Evolutionary conservation across 2,329 filamentous ascomycete genomes (phyloP).

Genomic region (Scopulariopsis brevicaulis): DNA sequence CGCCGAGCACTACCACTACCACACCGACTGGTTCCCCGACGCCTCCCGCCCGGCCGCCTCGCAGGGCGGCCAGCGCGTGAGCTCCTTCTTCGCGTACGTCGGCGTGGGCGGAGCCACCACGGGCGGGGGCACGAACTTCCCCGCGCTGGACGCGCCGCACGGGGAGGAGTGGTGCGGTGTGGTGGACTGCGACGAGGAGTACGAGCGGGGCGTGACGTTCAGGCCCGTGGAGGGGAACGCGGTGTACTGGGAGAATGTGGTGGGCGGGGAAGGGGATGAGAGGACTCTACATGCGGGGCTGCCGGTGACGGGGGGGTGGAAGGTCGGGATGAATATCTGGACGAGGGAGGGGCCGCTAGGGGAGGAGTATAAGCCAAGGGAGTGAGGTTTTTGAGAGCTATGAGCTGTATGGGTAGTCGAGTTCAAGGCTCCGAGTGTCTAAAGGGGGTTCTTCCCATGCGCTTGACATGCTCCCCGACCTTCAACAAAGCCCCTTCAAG

Average conservation of each 20-base stretch:
- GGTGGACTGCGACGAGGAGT: constrained; percentile 35
- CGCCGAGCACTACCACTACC: constrained; percentile 34
- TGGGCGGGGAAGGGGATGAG: constrained; percentile 25
- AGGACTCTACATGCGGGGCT: constrained; percentile 33
- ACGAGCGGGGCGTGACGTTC: constrained; percentile 34
- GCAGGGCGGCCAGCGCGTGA: constrained; percentile 29
- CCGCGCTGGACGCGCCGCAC: constrained; percentile 23
- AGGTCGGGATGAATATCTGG: constrained; percentile 42
- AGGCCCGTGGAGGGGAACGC: constrained; percentile 33
- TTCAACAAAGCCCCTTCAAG: constrained; percentile 1
- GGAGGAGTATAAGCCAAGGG: not conserved
- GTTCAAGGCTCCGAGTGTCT: not conserved
- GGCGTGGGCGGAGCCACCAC: constrained; percentile 24
- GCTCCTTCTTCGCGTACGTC: constrained; percentile 37
- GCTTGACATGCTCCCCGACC: not conserved
- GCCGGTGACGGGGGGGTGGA: constrained; percentile 30
- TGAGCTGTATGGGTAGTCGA: not conserved
- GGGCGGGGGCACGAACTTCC: constrained; percentile 38
- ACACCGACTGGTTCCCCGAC: constrained; percentile 39
- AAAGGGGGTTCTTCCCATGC: too few relatives aligned
- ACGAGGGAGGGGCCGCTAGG: constrained; percentile 27
- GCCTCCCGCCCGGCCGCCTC: constrained; percentile 21
- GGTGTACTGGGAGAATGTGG: constrained; percentile 35
- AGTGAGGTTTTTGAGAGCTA: not conserved
- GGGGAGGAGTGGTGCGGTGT: constrained; percentile 27